These are phyloP conservation scores for Secale cereale DNA, from an alignment of 176 grass and related monocot genomes.

Conservation along the genomic window DNA sequence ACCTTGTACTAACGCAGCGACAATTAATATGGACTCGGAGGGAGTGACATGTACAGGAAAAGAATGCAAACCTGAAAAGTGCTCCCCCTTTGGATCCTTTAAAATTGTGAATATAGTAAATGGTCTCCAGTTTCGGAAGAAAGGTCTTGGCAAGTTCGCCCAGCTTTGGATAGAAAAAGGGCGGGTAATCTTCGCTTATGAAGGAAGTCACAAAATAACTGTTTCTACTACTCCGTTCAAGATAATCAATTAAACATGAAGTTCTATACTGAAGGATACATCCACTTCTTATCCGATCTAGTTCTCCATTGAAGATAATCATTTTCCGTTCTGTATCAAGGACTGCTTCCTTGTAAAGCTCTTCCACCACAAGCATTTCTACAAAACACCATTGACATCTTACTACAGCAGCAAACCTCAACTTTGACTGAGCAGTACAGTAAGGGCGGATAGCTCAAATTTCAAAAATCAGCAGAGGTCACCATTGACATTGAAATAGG, in stretches of 20 bases:
- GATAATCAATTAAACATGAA: neutral
- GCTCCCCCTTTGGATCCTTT: constrained; percentile 83
- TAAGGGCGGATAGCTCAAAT: neutral
- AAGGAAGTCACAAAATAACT: constrained; percentile 27
- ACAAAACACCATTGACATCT: constrained; percentile 3
- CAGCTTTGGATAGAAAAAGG: constrained; percentile 97
- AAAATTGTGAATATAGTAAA: constrained; percentile 98
- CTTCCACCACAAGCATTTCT: constrained; percentile 99
- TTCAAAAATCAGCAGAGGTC: neutral
- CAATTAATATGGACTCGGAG: no score
- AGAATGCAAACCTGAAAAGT: constrained; percentile 69
- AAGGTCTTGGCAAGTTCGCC: constrained; percentile 71
- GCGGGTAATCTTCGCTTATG: constrained; percentile 78
- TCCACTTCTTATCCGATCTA: constrained; percentile 97
- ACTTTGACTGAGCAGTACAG: neutral
- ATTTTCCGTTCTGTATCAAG: constrained; percentile 62
- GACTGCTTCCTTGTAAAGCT: constrained; percentile 88
- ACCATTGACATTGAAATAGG: constrained; percentile 99
- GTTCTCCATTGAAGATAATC: constrained; percentile 94
- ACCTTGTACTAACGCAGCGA: no score
- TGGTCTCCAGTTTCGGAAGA: constrained; percentile 87
- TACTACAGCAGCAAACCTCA: constrained; percentile 15
- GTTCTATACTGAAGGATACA: constrained; percentile 68
- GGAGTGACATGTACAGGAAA: neutral
- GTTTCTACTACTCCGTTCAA: neutral